These are phyloP conservation scores for Xylariaceae sp. DNA, from an alignment of 2,329 filamentous ascomycete species.

Conservation along the genomic window DNA sequence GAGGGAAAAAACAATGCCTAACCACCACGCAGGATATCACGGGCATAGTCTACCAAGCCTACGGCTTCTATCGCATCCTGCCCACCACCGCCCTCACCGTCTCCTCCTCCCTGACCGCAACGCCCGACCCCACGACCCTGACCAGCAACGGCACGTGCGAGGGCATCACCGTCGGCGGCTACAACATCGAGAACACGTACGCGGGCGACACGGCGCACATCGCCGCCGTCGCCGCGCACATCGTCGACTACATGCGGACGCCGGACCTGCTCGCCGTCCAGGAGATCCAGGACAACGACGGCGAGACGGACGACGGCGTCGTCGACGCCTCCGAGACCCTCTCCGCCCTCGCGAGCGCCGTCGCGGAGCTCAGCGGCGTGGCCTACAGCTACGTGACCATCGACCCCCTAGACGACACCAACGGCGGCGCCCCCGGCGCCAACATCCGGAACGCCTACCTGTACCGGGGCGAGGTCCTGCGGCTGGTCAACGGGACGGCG, in stretches of 20 bases:
- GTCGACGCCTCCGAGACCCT: slow-evolving; percentile 56
- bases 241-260: slow-evolving; percentile 57
- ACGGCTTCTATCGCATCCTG: slow-evolving; percentile 66
- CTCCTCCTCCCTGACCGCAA: slow-evolving; percentile 38
- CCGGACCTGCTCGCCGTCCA: slow-evolving; percentile 66
- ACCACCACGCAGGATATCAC: slow-evolving; percentile 43
- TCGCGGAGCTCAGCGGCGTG: slow-evolving; percentile 36
- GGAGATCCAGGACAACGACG: slow-evolving; percentile 66
- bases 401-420: too few relatives aligned
- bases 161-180: slow-evolving; percentile 59
- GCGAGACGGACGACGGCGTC: slow-evolving; percentile 55
- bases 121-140: slow-evolving; percentile 44
- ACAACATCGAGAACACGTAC: slow-evolving; percentile 67
- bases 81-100: slow-evolving; percentile 55
- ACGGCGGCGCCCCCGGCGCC: slow-evolving; percentile 64
- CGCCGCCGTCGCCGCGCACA: slow-evolving; percentile 56
- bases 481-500: too few relatives aligned
- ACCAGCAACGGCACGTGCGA: slow-evolving; percentile 51
- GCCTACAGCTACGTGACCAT: slow-evolving; percentile 55
- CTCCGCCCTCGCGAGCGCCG: slow-evolving; percentile 47
- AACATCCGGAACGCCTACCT: slow-evolving; percentile 71
- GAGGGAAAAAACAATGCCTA: slow-evolving; percentile 1
- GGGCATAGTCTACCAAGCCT: slow-evolving; percentile 61
- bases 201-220: slow-evolving; percentile 50
- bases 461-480: too few relatives aligned